Percentiles rank a stretch among this genome's conserved stretches.
phyloP scores from a whole-genome alignment of 2,329 filamentous ascomycete species.

The Elsinoe fawcettii region DNA sequence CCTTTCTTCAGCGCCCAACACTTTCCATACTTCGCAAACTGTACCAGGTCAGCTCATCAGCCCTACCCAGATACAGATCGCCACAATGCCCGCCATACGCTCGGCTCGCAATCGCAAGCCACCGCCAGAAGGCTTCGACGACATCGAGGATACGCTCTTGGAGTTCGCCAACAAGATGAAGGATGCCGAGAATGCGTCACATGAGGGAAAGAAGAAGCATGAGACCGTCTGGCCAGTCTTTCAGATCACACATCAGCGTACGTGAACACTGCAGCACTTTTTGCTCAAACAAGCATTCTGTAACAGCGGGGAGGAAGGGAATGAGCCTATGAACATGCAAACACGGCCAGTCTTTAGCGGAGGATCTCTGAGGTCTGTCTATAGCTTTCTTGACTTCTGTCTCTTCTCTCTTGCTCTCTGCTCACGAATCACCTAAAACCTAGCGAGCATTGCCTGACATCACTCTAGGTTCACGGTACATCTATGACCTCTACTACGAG shows the following conservation, averaged over 20 bases:
- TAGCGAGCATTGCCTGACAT: constrained; percentile 20
- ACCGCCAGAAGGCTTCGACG: constrained; percentile 76
- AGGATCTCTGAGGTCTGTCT: constrained; percentile 18
- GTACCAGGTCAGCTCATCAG: not conserved
- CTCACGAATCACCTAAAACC: constrained; percentile 4
- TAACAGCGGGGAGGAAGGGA: not conserved
- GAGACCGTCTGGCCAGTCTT: constrained; percentile 97
- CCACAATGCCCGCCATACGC: constrained; percentile 66
- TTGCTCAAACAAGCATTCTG: not conserved
- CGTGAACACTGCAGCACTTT: constrained; percentile 24
- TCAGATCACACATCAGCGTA: constrained; percentile 89
- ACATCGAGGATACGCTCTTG: constrained; percentile 79
- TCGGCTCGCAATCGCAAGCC: constrained; percentile 70
- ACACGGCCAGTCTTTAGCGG: not conserved
- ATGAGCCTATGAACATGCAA: not conserved
- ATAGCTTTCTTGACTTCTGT: constrained; percentile 16
- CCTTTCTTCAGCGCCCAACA: no score
- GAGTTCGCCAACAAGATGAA: constrained; percentile 90
- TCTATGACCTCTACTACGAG: constrained; percentile 97
- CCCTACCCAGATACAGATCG: not conserved
- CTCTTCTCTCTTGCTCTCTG: not conserved
- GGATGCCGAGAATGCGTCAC: constrained; percentile 83
- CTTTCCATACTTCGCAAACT: no score
- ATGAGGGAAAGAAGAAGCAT: constrained; percentile 73
- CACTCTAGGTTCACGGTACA: constrained; percentile 61